phyloP scores from a whole-genome alignment of 1,284 basidiomycete genomes.

The Apiotrichum veenhuisii region DNA sequence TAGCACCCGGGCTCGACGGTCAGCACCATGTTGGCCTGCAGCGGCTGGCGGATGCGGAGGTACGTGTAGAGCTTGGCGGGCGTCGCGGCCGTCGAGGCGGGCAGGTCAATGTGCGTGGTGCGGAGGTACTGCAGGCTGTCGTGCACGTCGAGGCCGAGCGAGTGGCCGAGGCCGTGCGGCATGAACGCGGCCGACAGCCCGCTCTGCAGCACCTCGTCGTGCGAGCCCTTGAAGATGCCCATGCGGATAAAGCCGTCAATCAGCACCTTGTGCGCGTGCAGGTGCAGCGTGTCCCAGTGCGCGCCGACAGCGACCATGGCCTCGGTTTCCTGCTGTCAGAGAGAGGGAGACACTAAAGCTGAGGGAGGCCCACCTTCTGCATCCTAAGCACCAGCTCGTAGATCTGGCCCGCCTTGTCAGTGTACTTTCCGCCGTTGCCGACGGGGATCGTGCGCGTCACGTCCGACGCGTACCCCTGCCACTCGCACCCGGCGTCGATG shows the following conservation, averaged over 20 bases:
- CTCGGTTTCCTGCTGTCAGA: conserved; percentile 47
- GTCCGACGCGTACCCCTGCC: conserved; percentile 56
- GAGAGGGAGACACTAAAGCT: conserved; percentile 12
- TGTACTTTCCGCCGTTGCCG: conserved; percentile 83
- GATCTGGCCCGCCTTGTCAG: conserved; percentile 68
- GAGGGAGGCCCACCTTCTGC: conserved; percentile 63
- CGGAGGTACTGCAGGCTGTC: conserved; percentile 51
- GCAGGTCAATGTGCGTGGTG: conserved; percentile 28
- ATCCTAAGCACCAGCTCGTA: conserved; percentile 81
- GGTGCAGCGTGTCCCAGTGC: conserved; percentile 81
- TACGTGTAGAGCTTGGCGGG: conserved; percentile 66
- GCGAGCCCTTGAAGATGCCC: conserved; percentile 68
- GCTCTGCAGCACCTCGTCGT: conserved; percentile 65
- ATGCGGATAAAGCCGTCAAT: conserved; percentile 73
- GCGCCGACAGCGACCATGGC: conserved; percentile 64
- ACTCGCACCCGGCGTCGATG: conserved; percentile 89
- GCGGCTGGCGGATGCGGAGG: conserved; percentile 66
- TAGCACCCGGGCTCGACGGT: conserved; percentile 80
- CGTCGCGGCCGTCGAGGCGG: conserved; percentile 49
- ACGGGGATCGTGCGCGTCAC: conserved; percentile 53
- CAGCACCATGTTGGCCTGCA: conserved; percentile 76
- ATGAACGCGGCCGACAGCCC: conserved; percentile 80
- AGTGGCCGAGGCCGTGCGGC: conserved; percentile 84
- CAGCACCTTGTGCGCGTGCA: conserved; percentile 72
- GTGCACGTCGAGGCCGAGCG: conserved; percentile 82